Conservation (phyloP, 2,329 filamentous ascomycete species). For the Colletotrichum aenigma region DNA sequence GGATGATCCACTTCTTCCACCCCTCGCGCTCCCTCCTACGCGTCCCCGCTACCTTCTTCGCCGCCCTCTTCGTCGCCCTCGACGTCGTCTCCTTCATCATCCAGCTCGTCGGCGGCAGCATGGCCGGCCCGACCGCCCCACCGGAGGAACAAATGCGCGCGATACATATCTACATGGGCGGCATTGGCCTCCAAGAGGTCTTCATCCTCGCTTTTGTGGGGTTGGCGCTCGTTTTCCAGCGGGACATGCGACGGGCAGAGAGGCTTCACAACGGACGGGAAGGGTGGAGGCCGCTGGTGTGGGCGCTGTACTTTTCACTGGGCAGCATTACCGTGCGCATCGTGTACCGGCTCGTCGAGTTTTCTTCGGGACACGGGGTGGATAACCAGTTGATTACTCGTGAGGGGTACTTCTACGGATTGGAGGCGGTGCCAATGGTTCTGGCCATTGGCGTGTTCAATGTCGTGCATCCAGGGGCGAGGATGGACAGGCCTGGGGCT, state of each 20-base stretch:
- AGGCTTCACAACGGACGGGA: not conserved
- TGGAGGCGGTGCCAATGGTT: conserved; percentile 48
- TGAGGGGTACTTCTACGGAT: conserved; percentile 52
- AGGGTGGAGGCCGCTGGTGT: conserved; percentile 27
- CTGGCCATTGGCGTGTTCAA: conserved; percentile 48
- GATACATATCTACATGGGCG: conserved; percentile 53
- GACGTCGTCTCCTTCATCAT: conserved; percentile 40
- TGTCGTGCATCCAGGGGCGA: conserved; percentile 38
- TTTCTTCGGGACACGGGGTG: conserved; percentile 40
- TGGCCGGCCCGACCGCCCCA: conserved; percentile 27
- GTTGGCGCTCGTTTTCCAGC: conserved; percentile 42
- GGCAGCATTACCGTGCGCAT: conserved; percentile 50
- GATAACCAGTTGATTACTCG: conserved; percentile 26
- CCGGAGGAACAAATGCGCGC: conserved; percentile 30
- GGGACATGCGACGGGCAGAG: conserved; percentile 27
- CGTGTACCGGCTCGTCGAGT: conserved; percentile 59
- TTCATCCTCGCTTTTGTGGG: conserved; percentile 52
- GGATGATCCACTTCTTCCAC: conserved; percentile 48
- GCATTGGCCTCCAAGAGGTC: conserved; percentile 54
- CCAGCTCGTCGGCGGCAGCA: conserved; percentile 37
- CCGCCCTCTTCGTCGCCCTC: conserved; percentile 42
- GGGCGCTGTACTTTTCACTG: conserved; percentile 37
- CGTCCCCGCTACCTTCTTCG: conserved; percentile 39
- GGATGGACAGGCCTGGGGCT: not conserved
- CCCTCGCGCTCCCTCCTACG: conserved; percentile 39